Conservation (phyloP, 129 eudicot species). For the Pittosporum tobira region DNA sequence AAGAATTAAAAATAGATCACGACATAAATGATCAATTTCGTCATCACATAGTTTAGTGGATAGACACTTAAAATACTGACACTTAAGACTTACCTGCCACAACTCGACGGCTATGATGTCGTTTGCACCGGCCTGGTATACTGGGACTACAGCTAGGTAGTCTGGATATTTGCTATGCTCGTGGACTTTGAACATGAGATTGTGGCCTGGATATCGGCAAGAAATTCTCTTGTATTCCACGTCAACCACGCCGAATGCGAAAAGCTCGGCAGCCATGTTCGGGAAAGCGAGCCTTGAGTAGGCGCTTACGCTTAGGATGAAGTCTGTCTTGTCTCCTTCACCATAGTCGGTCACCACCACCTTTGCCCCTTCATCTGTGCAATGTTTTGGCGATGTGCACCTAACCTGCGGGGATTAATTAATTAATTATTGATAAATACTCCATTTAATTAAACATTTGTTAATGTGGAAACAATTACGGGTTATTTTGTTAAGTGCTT, state of each 20-base stretch:
- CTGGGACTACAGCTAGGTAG: constrained; percentile 54
- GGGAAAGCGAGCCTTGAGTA: constrained; percentile 59
- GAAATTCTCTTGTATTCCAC: constrained; percentile 56
- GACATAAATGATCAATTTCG: too few relatives aligned
- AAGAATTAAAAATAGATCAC: too few relatives aligned
- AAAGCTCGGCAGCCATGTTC: constrained; percentile 36
- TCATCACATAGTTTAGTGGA: too few relatives aligned
- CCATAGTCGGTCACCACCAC: constrained; percentile 84
- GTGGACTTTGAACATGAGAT: constrained; percentile 66
- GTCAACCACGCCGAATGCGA: constrained; percentile 67
- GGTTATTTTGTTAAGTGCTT: not conserved
- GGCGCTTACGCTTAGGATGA: constrained; percentile 54
- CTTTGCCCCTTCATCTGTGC: constrained; percentile 68
- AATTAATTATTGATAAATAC: not conserved
- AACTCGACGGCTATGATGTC: constrained; percentile 60
- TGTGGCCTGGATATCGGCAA: constrained; percentile 50
- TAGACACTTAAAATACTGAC: too few relatives aligned
- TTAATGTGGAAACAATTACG: not conserved
- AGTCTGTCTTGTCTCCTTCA: constrained; percentile 71
- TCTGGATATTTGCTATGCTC: constrained; percentile 55
- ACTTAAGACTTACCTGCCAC: constrained; percentile 59
- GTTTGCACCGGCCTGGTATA: constrained; percentile 63
- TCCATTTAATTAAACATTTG: not conserved
- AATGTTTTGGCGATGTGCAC: constrained; percentile 55
- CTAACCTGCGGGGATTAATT: constrained; percentile 51